Evolutionary conservation across 2,329 filamentous ascomycete species (phyloP).

Genomic region (Cladosporium austrohemisphaericum): DNA sequence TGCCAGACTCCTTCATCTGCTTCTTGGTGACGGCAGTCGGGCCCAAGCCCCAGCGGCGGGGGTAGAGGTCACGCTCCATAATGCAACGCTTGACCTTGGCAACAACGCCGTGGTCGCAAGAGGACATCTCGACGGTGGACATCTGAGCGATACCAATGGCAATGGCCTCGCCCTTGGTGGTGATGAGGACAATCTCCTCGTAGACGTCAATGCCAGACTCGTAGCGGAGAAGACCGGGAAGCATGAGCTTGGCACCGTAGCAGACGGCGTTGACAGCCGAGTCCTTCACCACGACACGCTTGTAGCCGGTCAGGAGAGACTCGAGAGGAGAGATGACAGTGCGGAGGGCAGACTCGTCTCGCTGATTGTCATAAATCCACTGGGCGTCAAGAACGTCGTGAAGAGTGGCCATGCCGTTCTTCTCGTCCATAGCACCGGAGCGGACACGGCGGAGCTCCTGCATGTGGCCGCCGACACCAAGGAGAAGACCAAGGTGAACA

Average conservation of each 20-base stretch:
- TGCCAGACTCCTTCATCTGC: conserved; percentile 97
- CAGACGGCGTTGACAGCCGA: conserved; percentile 94
- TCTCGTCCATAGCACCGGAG: conserved; percentile 92
- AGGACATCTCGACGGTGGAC: conserved; percentile 95
- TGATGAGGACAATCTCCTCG: conserved; percentile 97
- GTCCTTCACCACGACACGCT: conserved; percentile 97
- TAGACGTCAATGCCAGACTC: conserved; percentile 88
- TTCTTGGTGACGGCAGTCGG: conserved; percentile 96
- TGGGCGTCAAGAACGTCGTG: conserved; percentile 96
- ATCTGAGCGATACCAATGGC: conserved; percentile 95
- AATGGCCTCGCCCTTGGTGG: conserved; percentile 98
- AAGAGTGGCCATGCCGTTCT: conserved; percentile 81
- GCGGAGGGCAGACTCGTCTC: conserved; percentile 89
- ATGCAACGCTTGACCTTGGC: conserved; percentile 99
- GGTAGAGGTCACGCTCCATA: conserved; percentile 99
- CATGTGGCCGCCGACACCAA: conserved; percentile 93
- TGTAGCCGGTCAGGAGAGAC: conserved; percentile 86
- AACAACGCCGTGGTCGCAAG: conserved; percentile 95
- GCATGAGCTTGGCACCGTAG: conserved; percentile 98
- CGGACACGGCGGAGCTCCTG: conserved; percentile 93
- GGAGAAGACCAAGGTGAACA: conserved; percentile 76
- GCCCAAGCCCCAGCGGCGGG: conserved; percentile 91
- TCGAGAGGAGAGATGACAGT: conserved; percentile 89
- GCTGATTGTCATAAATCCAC: conserved; percentile 92
- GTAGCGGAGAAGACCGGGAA: conserved; percentile 90